Evolutionary conservation across 2,329 filamentous ascomycete genomes (phyloP), one percentile per base, ranked within the genome.

Genomic region (Arthroderma uncinatum): DNA sequence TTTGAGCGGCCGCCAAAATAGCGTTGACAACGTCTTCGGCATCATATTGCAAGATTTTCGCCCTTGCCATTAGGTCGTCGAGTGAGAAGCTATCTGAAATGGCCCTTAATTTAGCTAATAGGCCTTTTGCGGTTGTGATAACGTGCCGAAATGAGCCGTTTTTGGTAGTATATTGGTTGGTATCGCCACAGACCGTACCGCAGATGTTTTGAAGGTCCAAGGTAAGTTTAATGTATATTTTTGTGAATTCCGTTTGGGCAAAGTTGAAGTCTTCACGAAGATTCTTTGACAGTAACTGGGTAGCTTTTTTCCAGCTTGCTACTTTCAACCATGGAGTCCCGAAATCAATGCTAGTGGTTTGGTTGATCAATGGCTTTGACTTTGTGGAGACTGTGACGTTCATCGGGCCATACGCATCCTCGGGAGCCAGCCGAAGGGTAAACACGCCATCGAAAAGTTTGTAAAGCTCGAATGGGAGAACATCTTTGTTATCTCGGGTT

Each of bases 381-480:
- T 64, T 66, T 52, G 70, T 69, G 36, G 66, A 68, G 50, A 81
- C 72, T 33, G 72, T 76, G 37, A 81, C 70, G 58, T 79, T 75
- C 60, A 81, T 69, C 21, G 68, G 60, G 2, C 78, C 76, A 56
- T 75, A 71, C 8, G 77, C 73, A 63, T 80, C 74, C 58, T 76
- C 73, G 44, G 73, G 71, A 53, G 78, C 73, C 14, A 81, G 65
- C 28, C 74, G 73, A 37, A 82, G 67, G 12, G 76, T 73, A 61
- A 81, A 81, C 6, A 79, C 75, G 7, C 78, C 78, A 34, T 78
- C 76, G 57, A 80, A 77, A 7, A 80, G 71, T 47, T 72, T 73
- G 37, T 75, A 76, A 12, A 39, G 33, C 77, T 70, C 57, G 76
- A 73, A 25, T 75, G 64, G 48, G 77, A 65, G 34, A 68, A 19